Percentiles rank a stretch among this genome's conserved stretches.
Evolutionary conservation across 176 grass and related monocot species (phyloP).

Genomic region (Saccharum officinarum): DNA sequence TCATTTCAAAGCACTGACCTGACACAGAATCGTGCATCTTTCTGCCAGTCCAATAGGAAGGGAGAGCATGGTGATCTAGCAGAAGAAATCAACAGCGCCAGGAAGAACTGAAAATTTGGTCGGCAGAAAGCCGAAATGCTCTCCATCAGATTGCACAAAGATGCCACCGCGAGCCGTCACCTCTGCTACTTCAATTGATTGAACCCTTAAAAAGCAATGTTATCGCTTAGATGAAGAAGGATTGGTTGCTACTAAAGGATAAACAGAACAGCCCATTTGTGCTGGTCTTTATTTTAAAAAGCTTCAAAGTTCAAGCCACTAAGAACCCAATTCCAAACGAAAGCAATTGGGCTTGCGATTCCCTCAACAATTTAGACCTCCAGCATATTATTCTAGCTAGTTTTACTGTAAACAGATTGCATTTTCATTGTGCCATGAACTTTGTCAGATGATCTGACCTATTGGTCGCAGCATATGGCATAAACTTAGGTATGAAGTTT

Average conservation of each 20-base stretch:
- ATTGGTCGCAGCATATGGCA: background rate
- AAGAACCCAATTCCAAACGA: background rate
- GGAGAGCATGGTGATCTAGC: constrained; percentile 24
- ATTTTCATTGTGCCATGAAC: background rate
- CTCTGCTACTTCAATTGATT: constrained; percentile 81
- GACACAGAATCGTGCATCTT: background rate
- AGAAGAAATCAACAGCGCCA: constrained; percentile 71
- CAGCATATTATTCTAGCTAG: background rate
- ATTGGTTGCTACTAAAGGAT: background rate
- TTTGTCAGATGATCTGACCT: background rate
- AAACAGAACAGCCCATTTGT: background rate
- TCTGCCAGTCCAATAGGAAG: background rate
- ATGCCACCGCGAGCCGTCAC: constrained; percentile 46
- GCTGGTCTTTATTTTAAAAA: background rate
- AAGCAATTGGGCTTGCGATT: background rate
- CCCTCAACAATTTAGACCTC: background rate
- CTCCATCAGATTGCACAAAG: constrained; percentile 88
- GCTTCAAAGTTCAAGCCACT: background rate
- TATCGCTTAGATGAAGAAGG: constrained; percentile 2
- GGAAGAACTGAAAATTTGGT: constrained; percentile 77
- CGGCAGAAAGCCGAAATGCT: constrained; percentile 85
- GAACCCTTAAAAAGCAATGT: constrained; percentile 49
- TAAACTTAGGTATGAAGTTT: background rate
- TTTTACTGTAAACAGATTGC: background rate
- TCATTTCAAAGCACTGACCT: background rate